phyloP scores from a whole-genome alignment of 495 filamentous ascomycete genomes.

The Hapsidospora chrysogenum region DNA sequence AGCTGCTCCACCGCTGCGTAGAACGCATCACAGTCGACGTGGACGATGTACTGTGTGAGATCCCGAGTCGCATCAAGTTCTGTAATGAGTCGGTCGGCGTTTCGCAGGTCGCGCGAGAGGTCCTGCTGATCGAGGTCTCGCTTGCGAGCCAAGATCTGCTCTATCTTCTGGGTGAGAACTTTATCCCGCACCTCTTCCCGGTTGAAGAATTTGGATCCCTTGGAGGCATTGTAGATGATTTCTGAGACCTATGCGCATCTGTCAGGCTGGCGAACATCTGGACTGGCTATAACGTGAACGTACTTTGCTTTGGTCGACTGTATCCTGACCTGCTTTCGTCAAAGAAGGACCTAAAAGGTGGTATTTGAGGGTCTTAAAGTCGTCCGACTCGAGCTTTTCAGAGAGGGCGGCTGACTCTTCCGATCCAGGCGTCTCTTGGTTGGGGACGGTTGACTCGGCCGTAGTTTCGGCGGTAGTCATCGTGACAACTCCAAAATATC shows the following conservation, averaged over 20 bases:
- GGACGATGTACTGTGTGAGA: constrained; percentile 67
- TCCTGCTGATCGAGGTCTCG: constrained; percentile 60
- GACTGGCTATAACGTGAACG: constrained; percentile 1
- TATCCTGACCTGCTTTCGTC: constrained; percentile 86
- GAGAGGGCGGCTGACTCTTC: too few relatives aligned
- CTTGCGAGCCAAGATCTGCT: constrained; percentile 61
- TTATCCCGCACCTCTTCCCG: constrained; percentile 75
- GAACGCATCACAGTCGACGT: constrained; percentile 97
- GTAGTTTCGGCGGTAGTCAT: constrained; percentile 1
- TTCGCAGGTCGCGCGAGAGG: constrained; percentile 49
- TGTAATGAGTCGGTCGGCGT: constrained; percentile 66
- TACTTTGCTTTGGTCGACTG: constrained; percentile 82
- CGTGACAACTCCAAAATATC: background rate
- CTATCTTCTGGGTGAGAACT: constrained; percentile 73
- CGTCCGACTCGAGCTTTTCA: background rate
- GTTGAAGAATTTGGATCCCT: constrained; percentile 93
- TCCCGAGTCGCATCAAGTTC: constrained; percentile 67
- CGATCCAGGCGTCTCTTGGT: too few relatives aligned
- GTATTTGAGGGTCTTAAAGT: constrained; percentile 31
- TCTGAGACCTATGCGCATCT: constrained; percentile 55
- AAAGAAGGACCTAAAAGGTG: constrained; percentile 80
- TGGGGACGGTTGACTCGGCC: background rate
- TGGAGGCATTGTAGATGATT: constrained; percentile 92
- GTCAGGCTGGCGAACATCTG: background rate
- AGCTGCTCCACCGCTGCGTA: constrained; percentile 92